Percentiles rank a stretch among this genome's conserved stretches.
These are phyloP conservation scores for Lasiosphaeriaceae sp. DNA, from an alignment of 495 filamentous ascomycete species.

Conservation along the genomic window DNA sequence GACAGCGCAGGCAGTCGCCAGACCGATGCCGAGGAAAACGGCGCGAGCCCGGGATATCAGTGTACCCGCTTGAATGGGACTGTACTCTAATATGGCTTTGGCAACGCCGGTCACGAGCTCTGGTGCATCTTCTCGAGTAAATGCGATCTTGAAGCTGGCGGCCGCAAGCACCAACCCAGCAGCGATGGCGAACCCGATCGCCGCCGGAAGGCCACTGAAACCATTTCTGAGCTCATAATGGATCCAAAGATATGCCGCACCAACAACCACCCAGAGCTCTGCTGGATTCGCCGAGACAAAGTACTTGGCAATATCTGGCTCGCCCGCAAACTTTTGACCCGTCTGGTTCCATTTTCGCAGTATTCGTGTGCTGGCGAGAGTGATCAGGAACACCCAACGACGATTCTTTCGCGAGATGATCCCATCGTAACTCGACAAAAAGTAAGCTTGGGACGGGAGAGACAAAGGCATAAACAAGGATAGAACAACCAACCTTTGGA, in stretches of 20 bases:
- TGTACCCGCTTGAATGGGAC: slow-evolving; percentile 39
- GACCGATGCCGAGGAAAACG: slow-evolving; percentile 50
- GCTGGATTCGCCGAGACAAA: slow-evolving; percentile 59
- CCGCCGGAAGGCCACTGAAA: slow-evolving; percentile 30
- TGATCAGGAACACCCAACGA: slow-evolving; percentile 12
- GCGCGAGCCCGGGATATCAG: slow-evolving; percentile 50
- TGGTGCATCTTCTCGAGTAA: slow-evolving; percentile 77
- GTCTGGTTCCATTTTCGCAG: slow-evolving; percentile 89
- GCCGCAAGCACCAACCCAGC: slow-evolving; percentile 51
- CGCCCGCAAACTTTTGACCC: slow-evolving; percentile 88
- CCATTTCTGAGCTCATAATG: slow-evolving; percentile 30
- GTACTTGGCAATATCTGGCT: slow-evolving; percentile 72
- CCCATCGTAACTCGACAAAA: slow-evolving; percentile 3
- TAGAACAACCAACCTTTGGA: slow-evolving; percentile 13
- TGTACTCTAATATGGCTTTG: slow-evolving; percentile 34
- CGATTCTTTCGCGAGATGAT: slow-evolving; percentile 7
- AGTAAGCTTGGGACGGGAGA: slow-evolving; percentile 7
- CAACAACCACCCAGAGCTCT: slow-evolving; percentile 72
- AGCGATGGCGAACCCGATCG: slow-evolving; percentile 18
- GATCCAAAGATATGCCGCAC: slow-evolving; percentile 58
- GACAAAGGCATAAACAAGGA: neutral
- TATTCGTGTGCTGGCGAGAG: slow-evolving; percentile 56
- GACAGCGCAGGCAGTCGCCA: slow-evolving; percentile 37
- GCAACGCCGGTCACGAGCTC: slow-evolving; percentile 65
- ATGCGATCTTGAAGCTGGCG: slow-evolving; percentile 78